Evolutionary conservation across 163 green algal genomes (phyloP).

Genomic region (Scenedesmus sp.): DNA sequence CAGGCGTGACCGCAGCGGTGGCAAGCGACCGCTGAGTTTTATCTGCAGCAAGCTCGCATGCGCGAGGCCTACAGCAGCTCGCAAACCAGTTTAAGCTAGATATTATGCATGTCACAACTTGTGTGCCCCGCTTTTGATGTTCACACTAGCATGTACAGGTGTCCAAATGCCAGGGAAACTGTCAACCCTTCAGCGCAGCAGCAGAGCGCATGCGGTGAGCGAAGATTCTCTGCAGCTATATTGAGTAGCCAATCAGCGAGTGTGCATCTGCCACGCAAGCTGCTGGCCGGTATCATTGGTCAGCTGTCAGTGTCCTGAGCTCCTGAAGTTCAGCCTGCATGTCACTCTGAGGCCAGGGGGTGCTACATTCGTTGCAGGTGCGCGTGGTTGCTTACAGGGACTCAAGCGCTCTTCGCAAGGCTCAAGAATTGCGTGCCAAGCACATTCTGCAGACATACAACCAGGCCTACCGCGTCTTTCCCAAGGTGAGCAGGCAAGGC

Average conservation of each 20-base stretch:
- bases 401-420: constrained; percentile 19
- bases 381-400: constrained; percentile 42
- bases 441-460: constrained; percentile 49
- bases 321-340: constrained; percentile 11
- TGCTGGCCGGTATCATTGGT: not conserved
- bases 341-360: not conserved
- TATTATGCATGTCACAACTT: not conserved
- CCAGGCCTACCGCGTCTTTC: constrained; percentile 46
- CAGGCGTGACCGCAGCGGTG: not conserved
- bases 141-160: not conserved
- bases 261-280: not conserved
- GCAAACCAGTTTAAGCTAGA: not conserved
- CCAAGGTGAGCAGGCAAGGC: constrained; percentile 16
- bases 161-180: not conserved
- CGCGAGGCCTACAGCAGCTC: not conserved
- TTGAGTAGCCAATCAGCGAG: not conserved
- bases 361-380: constrained; percentile 10
- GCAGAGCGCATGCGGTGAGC: constrained; percentile 7
- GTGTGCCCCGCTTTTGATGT: not conserved
- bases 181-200: not conserved
- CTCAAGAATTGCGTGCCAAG: constrained; percentile 2
- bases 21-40: not conserved
- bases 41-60: not conserved
- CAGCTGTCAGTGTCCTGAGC: not conserved
- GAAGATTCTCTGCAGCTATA: not conserved